Conservation (phyloP, 495 filamentous ascomycete genomes). For the Penicillium parvum region DNA sequence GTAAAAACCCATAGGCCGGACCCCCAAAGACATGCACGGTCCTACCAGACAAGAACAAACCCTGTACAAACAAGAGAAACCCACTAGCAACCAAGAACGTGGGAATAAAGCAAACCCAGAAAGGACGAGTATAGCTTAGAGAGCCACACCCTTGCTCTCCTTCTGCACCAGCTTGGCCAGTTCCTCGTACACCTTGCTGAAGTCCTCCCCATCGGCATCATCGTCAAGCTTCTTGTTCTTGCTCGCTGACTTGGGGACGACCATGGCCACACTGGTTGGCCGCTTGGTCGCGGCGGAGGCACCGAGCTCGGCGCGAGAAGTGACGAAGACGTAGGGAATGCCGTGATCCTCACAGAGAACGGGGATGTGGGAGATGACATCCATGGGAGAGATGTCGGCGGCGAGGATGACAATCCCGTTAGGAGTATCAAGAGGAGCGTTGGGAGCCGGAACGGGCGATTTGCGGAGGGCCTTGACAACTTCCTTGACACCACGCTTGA, state of each 20-base stretch:
- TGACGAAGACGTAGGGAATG: conserved; percentile 89
- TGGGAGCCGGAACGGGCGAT: conserved; percentile 56
- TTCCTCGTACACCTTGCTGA: conserved; percentile 67
- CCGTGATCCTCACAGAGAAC: conserved; percentile 96
- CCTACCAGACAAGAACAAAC: conserved; percentile 40
- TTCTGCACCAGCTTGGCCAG: conserved; percentile 70
- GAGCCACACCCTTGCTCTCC: conserved; percentile 50
- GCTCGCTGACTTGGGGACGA: conserved; percentile 52
- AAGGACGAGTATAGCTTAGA: conserved; percentile 35
- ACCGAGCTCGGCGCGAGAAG: conserved; percentile 83
- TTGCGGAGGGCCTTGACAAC: conserved; percentile 96
- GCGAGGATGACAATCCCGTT: conserved; percentile 84
- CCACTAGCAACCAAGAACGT: conserved; percentile 27
- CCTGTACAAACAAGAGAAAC: conserved; percentile 45
- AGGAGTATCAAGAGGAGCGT: conserved; percentile 48
- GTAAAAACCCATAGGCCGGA: conserved; percentile 42
- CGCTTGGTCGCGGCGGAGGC: conserved; percentile 88
- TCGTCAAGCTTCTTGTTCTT: conserved; percentile 51
- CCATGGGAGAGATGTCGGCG: conserved; percentile 94
- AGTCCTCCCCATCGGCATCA: conserved; percentile 57
- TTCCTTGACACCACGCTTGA: conserved; percentile 97
- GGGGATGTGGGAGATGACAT: conserved; percentile 95
- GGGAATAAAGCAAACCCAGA: conserved; percentile 23
- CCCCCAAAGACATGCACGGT: conserved; percentile 44
- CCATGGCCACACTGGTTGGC: conserved; percentile 92